Evolutionary conservation across 768 basidiomycete genomes (phyloP).

Genomic region (Boletales sp.): DNA sequence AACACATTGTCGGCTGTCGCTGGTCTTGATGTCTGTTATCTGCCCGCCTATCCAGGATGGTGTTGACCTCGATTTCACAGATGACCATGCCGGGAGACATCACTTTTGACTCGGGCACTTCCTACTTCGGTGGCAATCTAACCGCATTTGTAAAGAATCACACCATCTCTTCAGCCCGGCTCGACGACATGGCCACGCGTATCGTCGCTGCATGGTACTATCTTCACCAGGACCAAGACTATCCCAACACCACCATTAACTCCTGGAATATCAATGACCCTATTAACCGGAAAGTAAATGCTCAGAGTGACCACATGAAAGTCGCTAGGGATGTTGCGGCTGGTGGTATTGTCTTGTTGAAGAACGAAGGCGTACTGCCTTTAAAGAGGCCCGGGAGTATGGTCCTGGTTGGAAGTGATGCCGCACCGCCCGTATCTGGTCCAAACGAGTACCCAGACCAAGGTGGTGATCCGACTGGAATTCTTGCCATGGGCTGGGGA

Average conservation of each 20-base stretch:
- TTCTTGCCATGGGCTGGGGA: slow-evolving; percentile 92
- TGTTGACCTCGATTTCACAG: slow-evolving; percentile 29
- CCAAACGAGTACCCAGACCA: slow-evolving; percentile 69
- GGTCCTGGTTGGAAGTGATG: slow-evolving; percentile 60
- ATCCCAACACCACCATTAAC: slow-evolving; percentile 24
- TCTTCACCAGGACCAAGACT: slow-evolving; percentile 29
- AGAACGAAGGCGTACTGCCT: slow-evolving; percentile 60
- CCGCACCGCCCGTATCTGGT: slow-evolving; percentile 60
- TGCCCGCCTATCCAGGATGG: too few species aligned
- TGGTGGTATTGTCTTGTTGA: slow-evolving; percentile 64
- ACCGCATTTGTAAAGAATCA: slow-evolving; percentile 58
- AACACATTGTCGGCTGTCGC: slow-evolving; percentile 47
- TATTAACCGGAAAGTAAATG: slow-evolving; percentile 46
- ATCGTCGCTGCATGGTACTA: slow-evolving; percentile 64
- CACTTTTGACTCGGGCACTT: slow-evolving; percentile 32
- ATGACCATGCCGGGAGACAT: slow-evolving; percentile 76
- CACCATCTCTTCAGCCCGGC: slow-evolving; percentile 51
- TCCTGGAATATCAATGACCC: slow-evolving; percentile 28
- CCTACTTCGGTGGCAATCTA: slow-evolving; percentile 59
- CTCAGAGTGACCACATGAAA: slow-evolving; percentile 50
- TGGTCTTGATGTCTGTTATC: slow-evolving; percentile 54
- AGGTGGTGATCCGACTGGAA: slow-evolving; percentile 57
- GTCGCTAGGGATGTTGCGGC: slow-evolving; percentile 61
- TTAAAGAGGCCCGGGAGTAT: slow-evolving; percentile 56
- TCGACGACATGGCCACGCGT: slow-evolving; percentile 72